These are phyloP conservation scores for Podospora anserina DNA, from an alignment of 495 filamentous ascomycete species.

Conservation along the genomic window DNA sequence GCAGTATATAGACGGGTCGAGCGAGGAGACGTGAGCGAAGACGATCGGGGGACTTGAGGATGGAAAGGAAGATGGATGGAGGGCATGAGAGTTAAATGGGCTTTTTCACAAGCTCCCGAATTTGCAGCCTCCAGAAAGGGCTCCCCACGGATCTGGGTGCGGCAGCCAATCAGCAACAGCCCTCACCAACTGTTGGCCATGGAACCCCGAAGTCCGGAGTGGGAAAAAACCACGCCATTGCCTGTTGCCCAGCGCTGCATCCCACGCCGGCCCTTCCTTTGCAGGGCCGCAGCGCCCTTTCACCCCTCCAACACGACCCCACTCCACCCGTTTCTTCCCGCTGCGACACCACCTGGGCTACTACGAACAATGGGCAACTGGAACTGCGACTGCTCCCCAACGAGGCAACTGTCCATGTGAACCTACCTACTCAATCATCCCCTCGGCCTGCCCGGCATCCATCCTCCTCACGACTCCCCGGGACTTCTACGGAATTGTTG, in stretches of 20 bases:
- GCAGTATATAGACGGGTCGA: constrained; percentile 30
- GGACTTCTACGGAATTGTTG: neutral
- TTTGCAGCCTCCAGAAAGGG: constrained; percentile 14
- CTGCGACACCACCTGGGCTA: neutral
- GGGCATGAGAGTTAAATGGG: constrained; percentile 11
- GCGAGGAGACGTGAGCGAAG: constrained; percentile 28
- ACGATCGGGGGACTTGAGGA: constrained; percentile 9
- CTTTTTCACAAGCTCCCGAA: constrained; percentile 23
- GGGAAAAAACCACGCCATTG: constrained; percentile 20
- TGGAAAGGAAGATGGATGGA: constrained; percentile 10
- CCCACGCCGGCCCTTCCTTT: constrained; percentile 6
- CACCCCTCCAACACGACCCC: constrained; percentile 1
- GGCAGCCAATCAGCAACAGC: constrained; percentile 9
- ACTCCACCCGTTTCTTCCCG: constrained; percentile 22
- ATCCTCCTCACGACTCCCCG: neutral
- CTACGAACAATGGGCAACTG: too few species aligned
- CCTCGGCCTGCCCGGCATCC: neutral
- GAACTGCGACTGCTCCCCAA: neutral
- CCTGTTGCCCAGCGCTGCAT: constrained; percentile 7
- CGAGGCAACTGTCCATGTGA: constrained; percentile 9
- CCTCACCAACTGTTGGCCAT: neutral
- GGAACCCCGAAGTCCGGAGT: constrained; percentile 20
- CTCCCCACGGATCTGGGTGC: constrained; percentile 4
- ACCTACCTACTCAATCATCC: neutral
- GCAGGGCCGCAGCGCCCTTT: neutral